Percentiles rank a stretch among this genome's conserved stretches.
phyloP scores from a whole-genome alignment of 176 grass and related monocot species.

The Metroxylon sagu region DNA sequence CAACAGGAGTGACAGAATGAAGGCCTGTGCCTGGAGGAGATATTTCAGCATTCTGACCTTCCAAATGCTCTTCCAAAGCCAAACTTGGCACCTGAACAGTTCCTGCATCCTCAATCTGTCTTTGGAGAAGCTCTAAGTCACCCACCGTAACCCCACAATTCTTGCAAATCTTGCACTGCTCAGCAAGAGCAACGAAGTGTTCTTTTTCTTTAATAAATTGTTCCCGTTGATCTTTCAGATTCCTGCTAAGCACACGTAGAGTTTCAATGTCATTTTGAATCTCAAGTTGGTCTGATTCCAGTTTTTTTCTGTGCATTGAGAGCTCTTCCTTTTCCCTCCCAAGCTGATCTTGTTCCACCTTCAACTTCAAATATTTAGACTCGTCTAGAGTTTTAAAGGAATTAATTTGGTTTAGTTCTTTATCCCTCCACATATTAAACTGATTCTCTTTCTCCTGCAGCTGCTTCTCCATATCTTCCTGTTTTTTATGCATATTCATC shows the following conservation, averaged over 20 bases:
- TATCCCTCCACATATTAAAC: constrained; percentile 53
- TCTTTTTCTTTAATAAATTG: constrained; percentile 55
- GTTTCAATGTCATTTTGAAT: constrained; percentile 74
- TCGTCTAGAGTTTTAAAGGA: constrained; percentile 50
- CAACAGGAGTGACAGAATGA: constrained; percentile 37
- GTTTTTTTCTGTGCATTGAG: constrained; percentile 40
- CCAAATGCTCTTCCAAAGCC: constrained; percentile 21
- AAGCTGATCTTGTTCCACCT: constrained; percentile 44
- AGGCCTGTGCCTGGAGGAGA: constrained; percentile 28
- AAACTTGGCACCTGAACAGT: constrained; percentile 53
- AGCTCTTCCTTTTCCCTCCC: constrained; percentile 47
- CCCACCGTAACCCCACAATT: constrained; percentile 55
- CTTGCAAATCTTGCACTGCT: constrained; percentile 75
- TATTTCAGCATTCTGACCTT: constrained; percentile 21
- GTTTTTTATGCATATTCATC: constrained; percentile 70
- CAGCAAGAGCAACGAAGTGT: constrained; percentile 33
- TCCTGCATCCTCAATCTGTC: constrained; percentile 32
- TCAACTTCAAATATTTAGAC: constrained; percentile 62
- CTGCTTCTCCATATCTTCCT: constrained; percentile 56
- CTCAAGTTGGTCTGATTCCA: constrained; percentile 62
- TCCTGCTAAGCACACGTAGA: constrained; percentile 51
- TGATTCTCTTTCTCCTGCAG: constrained; percentile 51
- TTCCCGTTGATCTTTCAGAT: constrained; percentile 58
- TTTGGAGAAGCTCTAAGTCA: constrained; percentile 37
- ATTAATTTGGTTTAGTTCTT: constrained; percentile 52